Percentiles rank a stretch among this genome's conserved stretches.
Evolutionary conservation across 768 basidiomycete species (phyloP).

Genomic region (Boletus eberwhitei): DNA sequence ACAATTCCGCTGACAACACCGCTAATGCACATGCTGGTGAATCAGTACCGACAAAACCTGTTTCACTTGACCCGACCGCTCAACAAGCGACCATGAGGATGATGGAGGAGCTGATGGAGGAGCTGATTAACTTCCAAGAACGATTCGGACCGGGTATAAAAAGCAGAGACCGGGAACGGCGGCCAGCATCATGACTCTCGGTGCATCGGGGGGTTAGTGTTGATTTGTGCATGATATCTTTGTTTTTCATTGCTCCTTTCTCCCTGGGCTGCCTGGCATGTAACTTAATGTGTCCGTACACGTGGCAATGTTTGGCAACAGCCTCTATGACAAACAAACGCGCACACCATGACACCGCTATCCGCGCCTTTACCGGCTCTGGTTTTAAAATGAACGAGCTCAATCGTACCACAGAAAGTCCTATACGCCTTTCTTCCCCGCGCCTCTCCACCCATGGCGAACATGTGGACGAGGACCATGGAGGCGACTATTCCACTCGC

Average conservation of each 20-base stretch:
- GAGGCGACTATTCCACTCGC: constrained; percentile 24
- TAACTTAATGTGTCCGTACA: not conserved
- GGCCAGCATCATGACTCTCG: constrained; percentile 33
- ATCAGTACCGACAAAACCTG: constrained; percentile 5
- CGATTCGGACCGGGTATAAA: constrained; percentile 65
- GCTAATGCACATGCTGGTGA: constrained; percentile 17
- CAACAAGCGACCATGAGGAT: constrained; percentile 60
- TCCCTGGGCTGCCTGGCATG: not conserved
- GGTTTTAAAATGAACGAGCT: constrained; percentile 9
- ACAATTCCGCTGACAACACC: constrained; percentile 15
- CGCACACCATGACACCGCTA: not conserved
- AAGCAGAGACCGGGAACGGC: constrained; percentile 51
- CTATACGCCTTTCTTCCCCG: constrained; percentile 6
- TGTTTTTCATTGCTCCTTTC: not conserved
- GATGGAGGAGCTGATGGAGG: constrained; percentile 91
- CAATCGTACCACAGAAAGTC: not conserved
- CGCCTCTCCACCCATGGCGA: constrained; percentile 20
- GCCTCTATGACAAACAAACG: constrained; percentile 26
- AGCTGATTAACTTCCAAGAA: constrained; percentile 86
- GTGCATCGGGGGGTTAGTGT: not conserved
- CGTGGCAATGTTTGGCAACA: constrained; percentile 29
- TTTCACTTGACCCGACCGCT: constrained; percentile 10
- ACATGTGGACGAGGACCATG: constrained; percentile 20
- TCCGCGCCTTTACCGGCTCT: not conserved
- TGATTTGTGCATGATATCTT: constrained; percentile 17